Conservation (phyloP, 2,329 filamentous ascomycete species). For the Grosmannia clavigera region DNA sequence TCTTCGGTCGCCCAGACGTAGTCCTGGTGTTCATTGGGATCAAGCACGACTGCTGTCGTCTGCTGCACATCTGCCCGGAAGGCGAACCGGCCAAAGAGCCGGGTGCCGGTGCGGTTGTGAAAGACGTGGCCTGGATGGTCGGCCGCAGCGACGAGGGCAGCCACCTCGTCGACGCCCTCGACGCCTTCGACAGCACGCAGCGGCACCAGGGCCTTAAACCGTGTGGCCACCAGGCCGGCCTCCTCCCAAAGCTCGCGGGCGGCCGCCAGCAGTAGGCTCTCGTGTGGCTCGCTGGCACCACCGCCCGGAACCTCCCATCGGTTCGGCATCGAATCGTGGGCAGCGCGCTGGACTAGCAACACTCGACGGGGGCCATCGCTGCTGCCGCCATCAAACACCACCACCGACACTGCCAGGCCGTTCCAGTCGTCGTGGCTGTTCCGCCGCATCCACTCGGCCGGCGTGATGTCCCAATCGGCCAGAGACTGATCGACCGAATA, state of each 20-base stretch:
- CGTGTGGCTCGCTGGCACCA: conserved; percentile 24
- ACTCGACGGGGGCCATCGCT: conserved; percentile 15
- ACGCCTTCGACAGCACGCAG: neutral
- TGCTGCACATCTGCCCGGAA: conserved; percentile 17
- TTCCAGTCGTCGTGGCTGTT: conserved; percentile 11
- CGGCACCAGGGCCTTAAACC: conserved; percentile 14
- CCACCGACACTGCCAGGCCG: conserved; percentile 15
- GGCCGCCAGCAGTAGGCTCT: conserved; percentile 23
- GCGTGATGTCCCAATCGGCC: conserved; percentile 11
- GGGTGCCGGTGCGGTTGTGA: conserved; percentile 13
- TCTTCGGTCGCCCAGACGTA: conserved; percentile 22
- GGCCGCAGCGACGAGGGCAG: neutral
- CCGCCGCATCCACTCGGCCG: conserved; percentile 11
- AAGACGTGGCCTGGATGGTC: conserved; percentile 12
- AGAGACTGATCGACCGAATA: conserved; percentile 15
- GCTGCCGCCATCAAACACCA: conserved; percentile 16
- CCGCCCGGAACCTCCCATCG: conserved; percentile 28
- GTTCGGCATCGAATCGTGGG: conserved; percentile 25
- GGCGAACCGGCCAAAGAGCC: conserved; percentile 14
- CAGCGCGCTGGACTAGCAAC: conserved; percentile 26
- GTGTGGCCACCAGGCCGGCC: conserved; percentile 20
- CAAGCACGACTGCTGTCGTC: conserved; percentile 11
- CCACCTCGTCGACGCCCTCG: neutral
- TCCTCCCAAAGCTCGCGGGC: conserved; percentile 32
- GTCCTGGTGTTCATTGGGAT: conserved; percentile 22